Percentiles rank a stretch among this genome's conserved stretches.
phyloP scores from a whole-genome alignment of 768 basidiomycete species.

The Punctularia strigosozonata region DNA sequence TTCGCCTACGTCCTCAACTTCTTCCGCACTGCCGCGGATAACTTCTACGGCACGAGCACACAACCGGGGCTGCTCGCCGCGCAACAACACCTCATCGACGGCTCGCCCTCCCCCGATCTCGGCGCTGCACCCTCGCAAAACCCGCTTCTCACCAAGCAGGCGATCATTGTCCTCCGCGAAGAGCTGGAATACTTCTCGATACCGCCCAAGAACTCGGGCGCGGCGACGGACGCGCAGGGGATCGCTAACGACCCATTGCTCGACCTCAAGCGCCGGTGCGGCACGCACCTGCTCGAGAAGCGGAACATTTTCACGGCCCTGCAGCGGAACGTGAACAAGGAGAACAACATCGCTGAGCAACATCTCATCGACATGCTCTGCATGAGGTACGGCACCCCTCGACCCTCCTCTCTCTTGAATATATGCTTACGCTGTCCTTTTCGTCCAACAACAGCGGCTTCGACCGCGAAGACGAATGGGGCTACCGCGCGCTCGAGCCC shows the following conservation, averaged over 20 bases:
- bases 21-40: conserved; percentile 79
- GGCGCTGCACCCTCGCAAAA: conserved; percentile 66
- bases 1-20: conserved; percentile 90
- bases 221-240: conserved; percentile 65
- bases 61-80: conserved; percentile 65
- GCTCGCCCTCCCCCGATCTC: conserved; percentile 44
- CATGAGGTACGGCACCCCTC: conserved; percentile 67
- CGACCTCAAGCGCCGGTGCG: conserved; percentile 77
- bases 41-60: conserved; percentile 80
- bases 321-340: conserved; percentile 97
- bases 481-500: conserved; percentile 91
- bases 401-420: conserved; percentile 2
- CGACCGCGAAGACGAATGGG: conserved; percentile 96
- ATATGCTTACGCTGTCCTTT: too few species aligned
- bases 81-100: conserved; percentile 71
- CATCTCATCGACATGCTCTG: conserved; percentile 99
- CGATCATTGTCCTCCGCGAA: conserved; percentile 95
- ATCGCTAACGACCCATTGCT: conserved; percentile 69
- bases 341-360: conserved; percentile 97
- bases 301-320: conserved; percentile 93
- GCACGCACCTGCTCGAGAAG: conserved; percentile 79
- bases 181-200: conserved; percentile 98
- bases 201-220: conserved; percentile 55
- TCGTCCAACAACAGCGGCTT: conserved; percentile 59
- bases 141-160: conserved; percentile 89